Base-by-base conservation (phyloP, 1,284 basidiomycete genomes). In the Fomitopsis pinicola region DNA sequence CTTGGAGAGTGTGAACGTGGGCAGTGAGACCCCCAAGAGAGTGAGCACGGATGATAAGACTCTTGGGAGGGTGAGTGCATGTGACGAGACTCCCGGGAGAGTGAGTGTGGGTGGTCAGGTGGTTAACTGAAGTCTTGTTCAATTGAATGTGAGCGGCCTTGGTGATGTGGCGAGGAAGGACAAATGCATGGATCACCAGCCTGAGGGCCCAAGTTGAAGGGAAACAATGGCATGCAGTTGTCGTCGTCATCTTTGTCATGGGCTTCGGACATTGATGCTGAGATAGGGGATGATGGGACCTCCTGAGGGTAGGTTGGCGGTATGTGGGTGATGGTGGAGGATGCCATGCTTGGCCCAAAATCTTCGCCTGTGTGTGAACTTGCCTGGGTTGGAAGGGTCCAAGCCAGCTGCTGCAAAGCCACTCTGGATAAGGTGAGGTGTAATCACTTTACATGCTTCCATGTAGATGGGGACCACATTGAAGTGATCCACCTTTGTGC, bases 401-500 rank as follows among this genome's bases (percentile, higher is more conserved):
- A 66, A 15, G 15, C 63, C 65, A 15, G 59, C 59, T 50, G 60
- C 59, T 22, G n/a, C 38, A 58, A 62, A 66, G 22, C 57, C 61
- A 12, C 50, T 44, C 33, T 58, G 36, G 30, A 67, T 59, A n/a
- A 66, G 17, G 17, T 55, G 19, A 8, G 35, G 35, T 1, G 59
- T 61, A 30, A 67, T 52, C n/a, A 33, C 36, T 8, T 63, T 53
- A 0, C 64, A 59, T 3, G 61, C 63, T 12, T 17, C 12, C 45
- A 66, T 42, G 46, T 67, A 67, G 44, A 66, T 62, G 10, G 40
- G 44, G 22, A 67, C 42, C 26, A 67, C 15, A 38, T 58, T 40
- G 28, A 50, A 52, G 12, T 44, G n/a, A 42, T 22, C 14, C 35
- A 53, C 62, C 62, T 57, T 50, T 5, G 5, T 33, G 26, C 15